Conservation (phyloP, 306 rosid species). For the Oemleria cerasiformis region DNA sequence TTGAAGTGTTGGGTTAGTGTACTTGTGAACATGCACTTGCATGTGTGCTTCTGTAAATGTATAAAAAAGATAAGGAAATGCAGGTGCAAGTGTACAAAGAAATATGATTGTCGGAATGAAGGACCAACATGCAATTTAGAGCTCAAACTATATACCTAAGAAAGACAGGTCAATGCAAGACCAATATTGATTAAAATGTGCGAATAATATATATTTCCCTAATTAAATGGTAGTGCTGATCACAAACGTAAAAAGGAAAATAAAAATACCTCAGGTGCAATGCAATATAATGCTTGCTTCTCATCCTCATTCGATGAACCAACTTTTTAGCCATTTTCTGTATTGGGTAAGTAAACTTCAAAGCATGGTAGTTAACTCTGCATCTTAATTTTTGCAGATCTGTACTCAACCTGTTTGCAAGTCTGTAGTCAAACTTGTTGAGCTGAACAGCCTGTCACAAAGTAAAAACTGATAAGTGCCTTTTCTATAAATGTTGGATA, state of each 20-base stretch:
- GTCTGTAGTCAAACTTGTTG: constrained; percentile 94
- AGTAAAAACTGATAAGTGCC: constrained; percentile 35
- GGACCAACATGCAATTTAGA: not conserved
- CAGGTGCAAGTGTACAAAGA: not conserved
- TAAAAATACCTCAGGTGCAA: constrained; percentile 81
- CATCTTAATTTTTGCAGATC: constrained; percentile 95
- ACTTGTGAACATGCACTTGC: not conserved
- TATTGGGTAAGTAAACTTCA: constrained; percentile 73
- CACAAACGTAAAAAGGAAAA: constrained; percentile 22
- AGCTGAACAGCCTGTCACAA: constrained; percentile 87
- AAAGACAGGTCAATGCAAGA: constrained; percentile 9
- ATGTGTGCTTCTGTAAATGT: not conserved
- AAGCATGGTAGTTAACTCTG: constrained; percentile 91
- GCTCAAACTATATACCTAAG: not conserved
- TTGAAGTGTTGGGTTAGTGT: not conserved
- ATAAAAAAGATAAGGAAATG: not conserved
- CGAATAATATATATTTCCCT: not conserved
- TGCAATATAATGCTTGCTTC: constrained; percentile 77
- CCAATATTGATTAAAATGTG: not conserved
- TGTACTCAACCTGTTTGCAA: constrained; percentile 81
- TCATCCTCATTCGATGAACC: constrained; percentile 75
- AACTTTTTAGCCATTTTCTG: constrained; percentile 68
- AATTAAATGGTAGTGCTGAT: constrained; percentile 16
- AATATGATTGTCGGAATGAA: not conserved
- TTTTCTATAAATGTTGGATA: constrained; percentile 24